A percentile compares a stretch with the other conserved stretches of the same genome.
Conservation (phyloP, 2,329 filamentous ascomycete genomes). For the Podosphaera leucotricha region DNA sequence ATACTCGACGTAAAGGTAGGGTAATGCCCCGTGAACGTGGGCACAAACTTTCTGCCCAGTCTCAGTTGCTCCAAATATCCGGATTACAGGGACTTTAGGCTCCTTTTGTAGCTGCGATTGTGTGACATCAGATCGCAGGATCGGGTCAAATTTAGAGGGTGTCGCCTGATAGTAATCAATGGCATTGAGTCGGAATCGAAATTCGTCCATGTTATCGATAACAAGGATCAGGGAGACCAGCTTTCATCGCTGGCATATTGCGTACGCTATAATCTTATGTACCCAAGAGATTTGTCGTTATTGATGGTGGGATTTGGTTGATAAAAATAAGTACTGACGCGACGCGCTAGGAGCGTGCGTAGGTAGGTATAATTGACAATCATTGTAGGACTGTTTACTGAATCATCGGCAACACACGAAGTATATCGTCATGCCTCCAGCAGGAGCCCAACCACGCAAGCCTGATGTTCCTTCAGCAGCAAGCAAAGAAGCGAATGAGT, state of each 20-base stretch:
- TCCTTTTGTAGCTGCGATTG: constrained; percentile 34
- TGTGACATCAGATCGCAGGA: constrained; percentile 40
- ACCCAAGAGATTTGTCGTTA: background rate
- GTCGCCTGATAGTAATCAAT: constrained; percentile 80
- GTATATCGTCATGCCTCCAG: constrained; percentile 18
- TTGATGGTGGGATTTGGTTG: background rate
- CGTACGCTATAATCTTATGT: too few species aligned
- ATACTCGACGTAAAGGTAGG: constrained; percentile 86
- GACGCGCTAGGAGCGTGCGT: background rate
- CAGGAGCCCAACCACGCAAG: constrained; percentile 15
- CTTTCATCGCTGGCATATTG: background rate
- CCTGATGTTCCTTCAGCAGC: constrained; percentile 19
- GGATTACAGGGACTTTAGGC: constrained; percentile 62
- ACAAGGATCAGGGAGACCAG: background rate
- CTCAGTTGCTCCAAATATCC: constrained; percentile 80
- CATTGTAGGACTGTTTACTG: background rate
- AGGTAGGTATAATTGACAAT: background rate
- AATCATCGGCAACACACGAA: background rate
- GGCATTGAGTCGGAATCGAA: constrained; percentile 82
- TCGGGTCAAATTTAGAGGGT: constrained; percentile 60
- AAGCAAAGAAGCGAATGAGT: constrained; percentile 84
- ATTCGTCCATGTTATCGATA: constrained; percentile 36
- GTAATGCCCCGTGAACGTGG: constrained; percentile 86
- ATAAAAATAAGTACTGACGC: background rate
- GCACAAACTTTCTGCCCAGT: constrained; percentile 91